Conservation (phyloP, 2,329 filamentous ascomycete genomes). For the Beauveria sp. region DNA sequence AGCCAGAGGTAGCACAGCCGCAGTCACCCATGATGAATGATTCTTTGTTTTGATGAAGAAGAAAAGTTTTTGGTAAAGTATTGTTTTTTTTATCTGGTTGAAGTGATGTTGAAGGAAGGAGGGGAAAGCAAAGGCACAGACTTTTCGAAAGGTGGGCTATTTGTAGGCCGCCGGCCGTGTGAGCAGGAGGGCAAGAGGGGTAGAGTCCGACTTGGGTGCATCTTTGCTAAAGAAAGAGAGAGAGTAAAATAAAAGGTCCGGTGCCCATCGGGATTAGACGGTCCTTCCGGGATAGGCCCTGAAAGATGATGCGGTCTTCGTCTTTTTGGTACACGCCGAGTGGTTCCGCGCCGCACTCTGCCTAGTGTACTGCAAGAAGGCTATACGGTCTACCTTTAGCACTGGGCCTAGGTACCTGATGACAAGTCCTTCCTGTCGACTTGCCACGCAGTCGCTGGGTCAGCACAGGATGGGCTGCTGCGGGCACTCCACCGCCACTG, state of each 20-base stretch:
- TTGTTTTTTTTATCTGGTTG: slow-evolving; percentile 3
- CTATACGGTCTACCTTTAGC: too few relatives aligned
- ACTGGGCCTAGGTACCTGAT: too few relatives aligned
- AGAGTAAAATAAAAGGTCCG: not conserved
- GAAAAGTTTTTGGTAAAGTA: not conserved
- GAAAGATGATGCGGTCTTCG: not conserved
- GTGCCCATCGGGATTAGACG: not conserved
- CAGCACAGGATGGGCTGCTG: not conserved
- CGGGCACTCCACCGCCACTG: not conserved
- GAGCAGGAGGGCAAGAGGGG: not conserved
- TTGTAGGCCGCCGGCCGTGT: not conserved
- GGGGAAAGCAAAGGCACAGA: not conserved
- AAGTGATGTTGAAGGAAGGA: not conserved
- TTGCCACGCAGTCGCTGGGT: not conserved
- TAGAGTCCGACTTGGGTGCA: not conserved
- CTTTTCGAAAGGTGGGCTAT: not conserved
- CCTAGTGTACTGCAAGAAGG: too few relatives aligned
- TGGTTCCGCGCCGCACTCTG: too few relatives aligned
- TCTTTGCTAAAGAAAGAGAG: not conserved
- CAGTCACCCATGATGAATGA: slow-evolving; percentile 32
- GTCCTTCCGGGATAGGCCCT: not conserved
- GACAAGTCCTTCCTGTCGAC: not conserved
- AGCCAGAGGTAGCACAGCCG: slow-evolving; percentile 32
- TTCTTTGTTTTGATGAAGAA: not conserved
- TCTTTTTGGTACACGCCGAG: not conserved